A percentile compares a stretch with the other conserved stretches of the same genome.
Evolutionary conservation across 148 eudicot species (phyloP).

Genomic region (Arctostaphylos glauca): DNA sequence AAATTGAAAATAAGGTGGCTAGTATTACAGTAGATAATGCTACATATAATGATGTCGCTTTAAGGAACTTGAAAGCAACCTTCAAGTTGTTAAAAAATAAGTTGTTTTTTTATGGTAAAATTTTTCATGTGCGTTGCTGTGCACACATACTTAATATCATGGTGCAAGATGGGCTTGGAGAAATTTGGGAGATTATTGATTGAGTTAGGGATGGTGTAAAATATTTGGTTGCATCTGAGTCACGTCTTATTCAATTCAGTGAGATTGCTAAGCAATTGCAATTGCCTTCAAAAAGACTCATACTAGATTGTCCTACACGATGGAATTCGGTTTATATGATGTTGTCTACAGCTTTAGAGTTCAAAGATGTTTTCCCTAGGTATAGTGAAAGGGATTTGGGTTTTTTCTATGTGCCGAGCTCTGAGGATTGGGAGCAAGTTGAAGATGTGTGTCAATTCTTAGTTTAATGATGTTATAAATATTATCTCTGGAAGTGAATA

Average conservation of each 20-base stretch:
- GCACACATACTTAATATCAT: background rate
- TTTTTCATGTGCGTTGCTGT: background rate
- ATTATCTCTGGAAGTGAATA: no score
- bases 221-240: background rate
- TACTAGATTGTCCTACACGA: background rate
- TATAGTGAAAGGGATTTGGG: no score
- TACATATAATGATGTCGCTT: background rate
- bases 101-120: background rate
- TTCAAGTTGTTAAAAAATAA: background rate
- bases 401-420: no score
- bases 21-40: conserved; percentile 7
- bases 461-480: no score
- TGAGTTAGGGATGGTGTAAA: background rate
- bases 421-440: no score
- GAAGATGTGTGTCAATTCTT: no score
- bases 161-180: background rate
- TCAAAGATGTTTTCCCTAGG: no score
- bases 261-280: background rate
- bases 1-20: conserved; percentile 1
- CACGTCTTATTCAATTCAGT: background rate
- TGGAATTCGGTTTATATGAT: background rate
- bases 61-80: background rate
- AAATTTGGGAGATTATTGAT: conserved; percentile 4
- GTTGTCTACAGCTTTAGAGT: background rate
- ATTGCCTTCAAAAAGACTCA: background rate